Base-by-base conservation (phyloP, 352 stramenopile species). In the Pythium sukuiense region DNA sequence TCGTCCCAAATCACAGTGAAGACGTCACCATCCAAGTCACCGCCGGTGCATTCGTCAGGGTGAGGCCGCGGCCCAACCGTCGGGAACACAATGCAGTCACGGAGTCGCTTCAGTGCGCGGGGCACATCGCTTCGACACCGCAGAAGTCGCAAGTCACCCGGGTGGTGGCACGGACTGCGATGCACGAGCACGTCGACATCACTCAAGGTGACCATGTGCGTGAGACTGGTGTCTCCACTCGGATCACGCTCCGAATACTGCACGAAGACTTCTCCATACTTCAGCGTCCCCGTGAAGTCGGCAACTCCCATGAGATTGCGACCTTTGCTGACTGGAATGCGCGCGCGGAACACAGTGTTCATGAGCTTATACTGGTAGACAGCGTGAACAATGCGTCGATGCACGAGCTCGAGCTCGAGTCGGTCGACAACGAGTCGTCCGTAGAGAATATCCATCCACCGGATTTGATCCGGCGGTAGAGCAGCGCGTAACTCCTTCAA, bases 1-100 rank as follows among this genome's bases (percentile, higher is more conserved):
- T 89, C 53, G 56, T 95, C 87, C 87, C 87, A 95, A 67, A 95
- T 91, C 8, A 91, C 81, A 6, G 86, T 81, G 62, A 90, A 95
- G 29, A 89, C 71, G 24, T 95, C 87, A 6, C 87, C 87, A 35
- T 95, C 85, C 32, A 95, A 76, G 62, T 95, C 87, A 11, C 87
- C 85, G 13, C 87, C 85, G 9, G 85, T 89, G 65, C 85, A 93
- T 67, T 91, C 87, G 48, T 93, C 82, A 37, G 87, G 80, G 63
- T 93, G 84, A 6, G 87, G 85, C 27, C 85, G 80, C 20, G 69
- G 72, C 11, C 87, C 87, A 48, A 77, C 56, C n/a, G 65, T 87
- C 12, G 87, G 87, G 63, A 95, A 95, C 16, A 93, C 87, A 32
- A 95, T 76, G 45, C 82, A 90, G 55, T 93, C 82, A 14, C 76